A percentile compares a stretch with the other conserved stretches of the same genome.
These are phyloP conservation scores for Sporothrix humicola DNA, from an alignment of 2,329 filamentous ascomycete genomes.

Conservation along the genomic window DNA sequence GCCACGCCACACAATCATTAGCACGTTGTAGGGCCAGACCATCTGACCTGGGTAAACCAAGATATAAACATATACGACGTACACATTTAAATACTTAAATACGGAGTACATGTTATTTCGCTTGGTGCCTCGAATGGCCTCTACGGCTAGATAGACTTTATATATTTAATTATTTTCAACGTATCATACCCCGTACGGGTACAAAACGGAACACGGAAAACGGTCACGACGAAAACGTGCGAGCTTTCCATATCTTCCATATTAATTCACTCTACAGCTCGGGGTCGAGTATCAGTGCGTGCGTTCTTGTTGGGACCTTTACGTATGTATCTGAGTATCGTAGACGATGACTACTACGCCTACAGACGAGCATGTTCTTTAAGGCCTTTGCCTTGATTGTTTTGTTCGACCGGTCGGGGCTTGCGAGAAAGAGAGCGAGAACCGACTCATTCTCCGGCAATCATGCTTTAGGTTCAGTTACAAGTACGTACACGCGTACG, in stretches of 20 bases:
- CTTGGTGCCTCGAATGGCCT: background rate
- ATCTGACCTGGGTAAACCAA: background rate
- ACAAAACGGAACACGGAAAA: conserved; percentile 18
- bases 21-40: background rate
- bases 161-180: background rate
- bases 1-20: background rate
- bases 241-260: conserved; percentile 28
- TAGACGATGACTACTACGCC: background rate
- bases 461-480: background rate
- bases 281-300: background rate
- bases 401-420: background rate
- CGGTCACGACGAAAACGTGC: conserved; percentile 8
- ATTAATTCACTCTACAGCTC: conserved; percentile 25
- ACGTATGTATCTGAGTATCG: background rate
- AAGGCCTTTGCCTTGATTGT: background rate
- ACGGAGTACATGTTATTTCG: background rate
- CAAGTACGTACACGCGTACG: background rate
- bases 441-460: background rate
- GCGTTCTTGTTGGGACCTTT: background rate
- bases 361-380: conserved; percentile 2
- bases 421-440: background rate
- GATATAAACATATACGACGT: background rate
- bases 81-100: background rate
- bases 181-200: background rate
- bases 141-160: background rate